Conservation (phyloP, 225 moss, liverwort and hornwort genomes). For the Polytrichum formosum region DNA sequence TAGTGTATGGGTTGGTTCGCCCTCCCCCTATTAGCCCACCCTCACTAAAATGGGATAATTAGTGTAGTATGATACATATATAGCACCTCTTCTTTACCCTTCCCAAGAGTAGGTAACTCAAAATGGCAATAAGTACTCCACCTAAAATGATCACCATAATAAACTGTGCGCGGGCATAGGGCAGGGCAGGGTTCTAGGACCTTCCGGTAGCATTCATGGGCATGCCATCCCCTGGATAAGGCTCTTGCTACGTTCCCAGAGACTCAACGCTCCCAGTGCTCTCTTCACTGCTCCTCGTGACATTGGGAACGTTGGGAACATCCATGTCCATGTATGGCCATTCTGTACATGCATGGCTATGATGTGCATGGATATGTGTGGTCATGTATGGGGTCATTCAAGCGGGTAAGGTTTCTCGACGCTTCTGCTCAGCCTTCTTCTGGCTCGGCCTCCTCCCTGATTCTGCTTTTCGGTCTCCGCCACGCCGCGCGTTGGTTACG, state of each 20-base stretch:
- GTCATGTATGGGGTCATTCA: neutral
- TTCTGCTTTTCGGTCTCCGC: neutral
- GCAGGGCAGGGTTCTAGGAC: slow-evolving; percentile 2
- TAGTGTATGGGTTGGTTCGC: too few relatives aligned
- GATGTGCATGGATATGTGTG: neutral
- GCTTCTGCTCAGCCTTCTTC: slow-evolving; percentile 18
- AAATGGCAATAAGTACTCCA: too few relatives aligned
- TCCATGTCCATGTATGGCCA: neutral
- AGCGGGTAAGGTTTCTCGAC: slow-evolving; percentile 33
- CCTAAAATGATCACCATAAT: too few relatives aligned
- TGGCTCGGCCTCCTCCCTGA: neutral
- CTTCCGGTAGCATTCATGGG: neutral
- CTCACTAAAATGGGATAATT: too few relatives aligned
- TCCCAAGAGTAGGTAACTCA: too few relatives aligned
- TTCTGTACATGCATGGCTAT: neutral
- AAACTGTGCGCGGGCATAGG: too few relatives aligned
- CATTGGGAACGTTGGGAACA: neutral
- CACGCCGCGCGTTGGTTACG: too few relatives aligned
- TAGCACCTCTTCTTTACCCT: too few relatives aligned
- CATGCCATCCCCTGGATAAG: neutral
- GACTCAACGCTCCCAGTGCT: neutral
- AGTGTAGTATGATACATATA: too few relatives aligned
- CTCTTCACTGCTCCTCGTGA: neutral
- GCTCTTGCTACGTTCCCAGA: neutral
- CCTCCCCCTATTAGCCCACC: too few relatives aligned